phyloP scores from a whole-genome alignment of 805 yeast species.

The Zygosaccharomyces rouxii region DNA sequence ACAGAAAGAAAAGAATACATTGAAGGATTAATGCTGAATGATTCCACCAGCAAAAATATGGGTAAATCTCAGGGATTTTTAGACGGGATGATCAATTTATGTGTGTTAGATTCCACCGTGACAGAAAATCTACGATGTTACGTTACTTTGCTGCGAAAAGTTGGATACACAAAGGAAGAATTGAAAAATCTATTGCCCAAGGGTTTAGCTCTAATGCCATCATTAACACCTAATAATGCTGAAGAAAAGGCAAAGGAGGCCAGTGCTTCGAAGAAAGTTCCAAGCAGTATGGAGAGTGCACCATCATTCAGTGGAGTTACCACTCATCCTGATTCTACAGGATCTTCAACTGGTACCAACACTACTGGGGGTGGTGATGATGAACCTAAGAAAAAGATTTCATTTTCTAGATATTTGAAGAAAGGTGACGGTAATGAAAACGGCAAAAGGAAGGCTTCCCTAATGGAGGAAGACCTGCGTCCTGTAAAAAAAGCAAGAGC shows the following conservation, averaged over 20 bases:
- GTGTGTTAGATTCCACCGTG: conserved; percentile 25
- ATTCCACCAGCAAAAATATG: conserved; percentile 10
- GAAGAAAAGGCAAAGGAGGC: background rate
- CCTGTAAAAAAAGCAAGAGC: conserved; percentile 7
- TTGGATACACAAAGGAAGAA: conserved; percentile 22
- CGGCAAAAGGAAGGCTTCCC: conserved; percentile 16
- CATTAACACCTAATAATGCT: background rate
- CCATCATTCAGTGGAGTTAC: background rate
- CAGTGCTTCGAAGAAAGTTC: background rate
- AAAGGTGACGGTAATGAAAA: conserved; percentile 25
- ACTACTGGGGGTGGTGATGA: conserved; percentile 18
- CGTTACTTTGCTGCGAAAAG: conserved; percentile 17
- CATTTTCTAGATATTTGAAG: conserved; percentile 33
- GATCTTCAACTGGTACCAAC: background rate
- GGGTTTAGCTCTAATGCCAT: conserved; percentile 3
- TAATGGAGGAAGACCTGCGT: conserved; percentile 2
- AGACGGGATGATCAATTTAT: conserved; percentile 21
- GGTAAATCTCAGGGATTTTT: conserved; percentile 14
- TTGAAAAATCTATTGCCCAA: conserved; percentile 11
- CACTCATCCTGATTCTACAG: background rate
- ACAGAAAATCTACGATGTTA: conserved; percentile 26
- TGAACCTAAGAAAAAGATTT: conserved; percentile 32
- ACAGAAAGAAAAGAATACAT: conserved; percentile 28
- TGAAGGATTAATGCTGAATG: conserved; percentile 19
- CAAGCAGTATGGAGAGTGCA: background rate